Evolutionary conservation across 805 yeast species (phyloP).

Genomic region (Ogataea nakhonphanomensis): DNA sequence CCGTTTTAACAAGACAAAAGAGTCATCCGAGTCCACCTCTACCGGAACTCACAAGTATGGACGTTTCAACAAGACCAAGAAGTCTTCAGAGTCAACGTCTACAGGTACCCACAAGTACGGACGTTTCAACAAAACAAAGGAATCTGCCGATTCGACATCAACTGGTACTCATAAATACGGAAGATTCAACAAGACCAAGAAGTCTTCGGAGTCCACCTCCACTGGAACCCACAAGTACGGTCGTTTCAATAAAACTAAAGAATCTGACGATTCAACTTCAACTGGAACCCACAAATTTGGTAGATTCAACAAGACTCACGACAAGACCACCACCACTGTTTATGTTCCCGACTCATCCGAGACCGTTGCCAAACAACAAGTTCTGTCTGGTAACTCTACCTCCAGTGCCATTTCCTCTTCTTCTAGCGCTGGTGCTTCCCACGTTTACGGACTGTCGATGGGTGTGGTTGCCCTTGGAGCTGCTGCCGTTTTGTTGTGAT

Average conservation of each 20-base stretch:
- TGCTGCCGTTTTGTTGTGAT: slow-evolving; percentile 21
- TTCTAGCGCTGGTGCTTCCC: slow-evolving; percentile 27
- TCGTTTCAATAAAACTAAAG: slow-evolving; percentile 47
- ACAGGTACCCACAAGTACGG: slow-evolving; percentile 57
- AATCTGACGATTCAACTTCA: slow-evolving; percentile 28
- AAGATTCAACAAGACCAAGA: slow-evolving; percentile 46
- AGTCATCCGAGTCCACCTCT: slow-evolving; percentile 29
- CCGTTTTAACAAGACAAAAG: slow-evolving; percentile 47
- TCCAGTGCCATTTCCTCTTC: slow-evolving; percentile 11
- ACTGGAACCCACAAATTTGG: slow-evolving; percentile 45
- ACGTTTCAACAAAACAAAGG: slow-evolving; percentile 47
- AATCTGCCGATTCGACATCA: slow-evolving; percentile 29
- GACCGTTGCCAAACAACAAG: slow-evolving; percentile 16
- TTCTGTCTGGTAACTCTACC: slow-evolving; percentile 23
- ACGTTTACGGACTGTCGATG: slow-evolving; percentile 12
- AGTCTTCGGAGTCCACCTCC: slow-evolving; percentile 29
- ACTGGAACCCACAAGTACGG: slow-evolving; percentile 57
- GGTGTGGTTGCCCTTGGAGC: slow-evolving; percentile 23
- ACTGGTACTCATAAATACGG: slow-evolving; percentile 45
- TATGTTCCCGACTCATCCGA: slow-evolving; percentile 24
- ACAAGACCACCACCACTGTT: slow-evolving; percentile 37
- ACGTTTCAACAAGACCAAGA: slow-evolving; percentile 47
- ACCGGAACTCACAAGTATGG: slow-evolving; percentile 45
- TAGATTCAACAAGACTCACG: slow-evolving; percentile 46
- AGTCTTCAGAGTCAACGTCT: slow-evolving; percentile 35